These are phyloP conservation scores for Ceratocystis cacaofunesta DNA, from an alignment of 2,329 filamentous ascomycete genomes.

Conservation along the genomic window DNA sequence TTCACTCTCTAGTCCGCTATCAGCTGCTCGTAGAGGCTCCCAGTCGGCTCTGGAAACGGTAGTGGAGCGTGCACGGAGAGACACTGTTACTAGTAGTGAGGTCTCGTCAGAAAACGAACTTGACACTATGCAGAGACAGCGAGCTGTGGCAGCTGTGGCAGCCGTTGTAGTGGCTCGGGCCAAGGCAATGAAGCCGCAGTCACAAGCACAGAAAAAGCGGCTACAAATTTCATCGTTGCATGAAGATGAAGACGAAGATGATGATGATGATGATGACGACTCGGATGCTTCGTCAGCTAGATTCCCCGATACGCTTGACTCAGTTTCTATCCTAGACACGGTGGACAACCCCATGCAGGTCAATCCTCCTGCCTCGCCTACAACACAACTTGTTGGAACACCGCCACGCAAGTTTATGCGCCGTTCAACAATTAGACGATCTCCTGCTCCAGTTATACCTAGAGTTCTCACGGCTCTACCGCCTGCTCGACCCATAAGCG, in stretches of 20 bases:
- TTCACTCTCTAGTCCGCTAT: slow-evolving; percentile 5
- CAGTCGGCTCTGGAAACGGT: slow-evolving; percentile 55
- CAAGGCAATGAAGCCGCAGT: slow-evolving; percentile 20
- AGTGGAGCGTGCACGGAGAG: slow-evolving; percentile 53
- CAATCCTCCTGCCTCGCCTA: slow-evolving; percentile 30
- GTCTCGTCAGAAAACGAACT: slow-evolving; percentile 72
- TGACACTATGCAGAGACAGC: slow-evolving; percentile 50
- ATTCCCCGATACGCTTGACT: slow-evolving; percentile 54
- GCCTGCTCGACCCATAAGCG: slow-evolving; percentile 52
- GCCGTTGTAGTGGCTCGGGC: slow-evolving; percentile 29
- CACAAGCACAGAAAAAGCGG: slow-evolving; percentile 27
- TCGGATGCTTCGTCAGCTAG: slow-evolving; percentile 46
- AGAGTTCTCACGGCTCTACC: slow-evolving; percentile 51
- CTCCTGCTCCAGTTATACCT: slow-evolving; percentile 39
- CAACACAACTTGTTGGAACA: slow-evolving; percentile 46
- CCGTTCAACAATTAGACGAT: slow-evolving; percentile 49
- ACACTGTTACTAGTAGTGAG: slow-evolving; percentile 70
- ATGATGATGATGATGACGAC: slow-evolving; percentile 41
- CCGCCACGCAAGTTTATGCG: slow-evolving; percentile 45
- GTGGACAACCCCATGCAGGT: slow-evolving; percentile 44
- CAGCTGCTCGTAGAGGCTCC: slow-evolving; percentile 46
- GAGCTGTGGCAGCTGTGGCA: slow-evolving; percentile 45
- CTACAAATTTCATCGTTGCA: slow-evolving; percentile 40
- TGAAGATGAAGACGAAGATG: slow-evolving; percentile 44
- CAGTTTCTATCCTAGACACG: slow-evolving; percentile 53